Evolutionary conservation across 192 early-diverging fungal genomes (phyloP).

Genomic region (Coemansia sp.): DNA sequence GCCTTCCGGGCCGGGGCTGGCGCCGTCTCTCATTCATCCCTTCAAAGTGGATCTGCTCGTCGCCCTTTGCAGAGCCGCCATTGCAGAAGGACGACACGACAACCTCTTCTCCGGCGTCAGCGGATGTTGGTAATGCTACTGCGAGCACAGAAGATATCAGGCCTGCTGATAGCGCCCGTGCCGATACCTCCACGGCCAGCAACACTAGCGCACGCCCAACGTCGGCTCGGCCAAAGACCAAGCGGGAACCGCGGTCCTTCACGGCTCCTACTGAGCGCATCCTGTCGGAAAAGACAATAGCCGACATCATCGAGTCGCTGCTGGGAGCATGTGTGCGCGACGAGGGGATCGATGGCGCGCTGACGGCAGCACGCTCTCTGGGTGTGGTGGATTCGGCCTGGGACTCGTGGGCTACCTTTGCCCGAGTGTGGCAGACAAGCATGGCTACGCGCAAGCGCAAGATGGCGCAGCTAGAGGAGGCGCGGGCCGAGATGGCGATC

Average conservation of each 20-base stretch:
- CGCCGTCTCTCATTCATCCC: slow-evolving; percentile 15
- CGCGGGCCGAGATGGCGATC: no score
- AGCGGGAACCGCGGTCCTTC: no score
- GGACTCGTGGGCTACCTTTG: slow-evolving; percentile 29
- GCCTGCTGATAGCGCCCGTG: no score
- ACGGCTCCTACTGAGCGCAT: slow-evolving; percentile 5
- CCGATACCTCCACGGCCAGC: no score
- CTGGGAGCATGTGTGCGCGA: slow-evolving; percentile 70
- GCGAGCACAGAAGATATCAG: no score
- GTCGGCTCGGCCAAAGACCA: no score
- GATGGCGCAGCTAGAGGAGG: slow-evolving; percentile 6
- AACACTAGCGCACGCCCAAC: no score
- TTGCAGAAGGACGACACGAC: no score
- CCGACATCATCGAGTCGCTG: slow-evolving; percentile 80
- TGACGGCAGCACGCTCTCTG: slow-evolving; percentile 53
- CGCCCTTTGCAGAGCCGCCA: neutral
- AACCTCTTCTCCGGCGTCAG: no score
- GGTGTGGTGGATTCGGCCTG: slow-evolving; percentile 30
- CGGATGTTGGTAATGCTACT: no score
- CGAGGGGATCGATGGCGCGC: slow-evolving; percentile 49
- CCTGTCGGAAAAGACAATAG: slow-evolving; percentile 79
- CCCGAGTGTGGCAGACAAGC: slow-evolving; percentile 9
- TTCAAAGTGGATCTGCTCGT: slow-evolving; percentile 11
- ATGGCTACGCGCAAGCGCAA: slow-evolving; percentile 5
- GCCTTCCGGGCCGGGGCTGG: slow-evolving; percentile 37